Base-by-base conservation (phyloP, 2,329 filamentous ascomycete species). In the Aotearoamyces nothofagi region DNA sequence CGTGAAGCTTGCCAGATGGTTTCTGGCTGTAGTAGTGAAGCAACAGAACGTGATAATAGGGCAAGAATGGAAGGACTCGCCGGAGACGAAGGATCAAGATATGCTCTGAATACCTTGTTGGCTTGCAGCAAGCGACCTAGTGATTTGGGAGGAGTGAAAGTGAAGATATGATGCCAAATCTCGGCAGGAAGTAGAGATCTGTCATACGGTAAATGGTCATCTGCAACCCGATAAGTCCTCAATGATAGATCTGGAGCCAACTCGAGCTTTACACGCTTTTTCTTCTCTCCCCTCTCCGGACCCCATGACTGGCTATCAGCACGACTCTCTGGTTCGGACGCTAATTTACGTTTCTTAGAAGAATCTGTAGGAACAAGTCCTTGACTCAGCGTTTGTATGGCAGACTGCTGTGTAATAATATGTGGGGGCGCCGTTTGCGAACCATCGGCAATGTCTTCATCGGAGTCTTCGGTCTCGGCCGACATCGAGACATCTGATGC, bases 131-230 rank as follows among this genome's bases (percentile, higher is more conserved):
- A 60, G 53, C 58, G 63, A 45, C 73, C 73, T 45, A 83, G 57
- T 37, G 63, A 58, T 47, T 54, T 61, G 33, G 78, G 75, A 34
- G 71, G 63, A 49, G 72, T 64, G 48, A 70, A 73, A 43, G 63
- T 65, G 50, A 82, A 79, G 43, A 81, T 59, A 45, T 66, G 63
- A 45, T 81, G 75, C 75, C 77, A 81, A 44, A 79, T 55, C 52
- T 74, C 67, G 40, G 61, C 57, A 45, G 72, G 66, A 32, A 75
- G 57, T 38, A 52, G 36, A 32, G 39, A 42, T 30, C 30, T 39
- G 30, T 49, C 41, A 26, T 36, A 29, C 19, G 16, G 33, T 20
- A 42, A 34, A 20, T 32, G 24, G 27, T 33, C 35, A 22, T 45
- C 32, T 23, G 35, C 22, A 26, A 23, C 42, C 34, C 38, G 27